phyloP scores from a whole-genome alignment of 768 basidiomycete species.

The Tricholoma flavovirens region DNA sequence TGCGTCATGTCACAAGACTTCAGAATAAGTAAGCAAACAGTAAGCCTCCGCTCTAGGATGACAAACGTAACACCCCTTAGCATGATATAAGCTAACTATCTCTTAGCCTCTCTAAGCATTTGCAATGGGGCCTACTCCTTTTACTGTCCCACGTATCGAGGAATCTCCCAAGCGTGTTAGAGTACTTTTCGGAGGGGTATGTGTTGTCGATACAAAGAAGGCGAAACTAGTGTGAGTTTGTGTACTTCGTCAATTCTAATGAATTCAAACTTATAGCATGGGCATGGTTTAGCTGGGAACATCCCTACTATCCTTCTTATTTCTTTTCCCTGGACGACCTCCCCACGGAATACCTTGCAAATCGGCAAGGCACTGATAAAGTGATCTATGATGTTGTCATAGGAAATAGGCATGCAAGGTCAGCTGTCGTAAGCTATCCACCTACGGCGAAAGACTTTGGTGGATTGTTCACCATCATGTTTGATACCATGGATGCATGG shows the following conservation, averaged over 20 bases:
- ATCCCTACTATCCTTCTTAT: conserved; percentile 46
- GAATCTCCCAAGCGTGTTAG: conserved; percentile 45
- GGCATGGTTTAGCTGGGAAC: conserved; percentile 43
- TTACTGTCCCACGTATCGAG: conserved; percentile 43
- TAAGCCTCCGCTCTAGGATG: no score
- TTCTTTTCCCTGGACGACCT: conserved; percentile 47
- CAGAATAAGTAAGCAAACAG: no score
- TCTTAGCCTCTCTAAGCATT: no score
- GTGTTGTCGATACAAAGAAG: conserved; percentile 49
- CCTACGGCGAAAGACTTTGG: conserved; percentile 27
- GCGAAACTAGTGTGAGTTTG: conserved; percentile 54
- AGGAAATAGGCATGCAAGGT: conserved; percentile 30
- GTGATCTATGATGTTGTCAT: conserved; percentile 44
- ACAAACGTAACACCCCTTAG: no score
- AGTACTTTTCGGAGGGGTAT: conserved; percentile 45
- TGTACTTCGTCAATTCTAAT: no score
- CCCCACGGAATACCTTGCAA: conserved; percentile 35
- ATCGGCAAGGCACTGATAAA: conserved; percentile 23
- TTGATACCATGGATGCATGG: conserved; percentile 53
- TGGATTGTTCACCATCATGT: conserved; percentile 45
- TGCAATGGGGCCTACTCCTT: conserved; percentile 9
- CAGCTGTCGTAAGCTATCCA: conserved; percentile 30
- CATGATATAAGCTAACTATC: no score
- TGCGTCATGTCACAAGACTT: no score
- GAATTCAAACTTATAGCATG: neutral